These are phyloP conservation scores for Alternaria brassicae DNA, from an alignment of 2,329 filamentous ascomycete genomes.

Conservation along the genomic window DNA sequence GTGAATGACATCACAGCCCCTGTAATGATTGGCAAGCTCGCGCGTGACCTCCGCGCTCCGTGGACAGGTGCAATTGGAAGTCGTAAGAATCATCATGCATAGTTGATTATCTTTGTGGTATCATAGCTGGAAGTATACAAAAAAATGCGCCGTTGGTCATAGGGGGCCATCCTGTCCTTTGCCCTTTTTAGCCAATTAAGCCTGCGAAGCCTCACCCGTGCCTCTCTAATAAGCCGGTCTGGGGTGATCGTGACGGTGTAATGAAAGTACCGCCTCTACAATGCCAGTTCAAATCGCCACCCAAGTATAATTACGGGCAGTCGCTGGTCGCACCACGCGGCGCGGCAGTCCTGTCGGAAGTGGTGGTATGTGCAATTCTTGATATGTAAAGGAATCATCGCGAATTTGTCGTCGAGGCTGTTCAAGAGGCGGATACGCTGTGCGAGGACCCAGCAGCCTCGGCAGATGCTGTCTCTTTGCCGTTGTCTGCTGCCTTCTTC, in stretches of 20 bases:
- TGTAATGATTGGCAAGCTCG: neutral
- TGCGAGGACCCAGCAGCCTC: conserved; percentile 35
- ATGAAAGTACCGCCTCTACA: conserved; percentile 11
- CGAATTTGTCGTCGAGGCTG: neutral
- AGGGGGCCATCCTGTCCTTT: neutral
- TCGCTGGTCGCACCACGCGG: conserved; percentile 4
- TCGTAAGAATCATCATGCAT: conserved; percentile 18
- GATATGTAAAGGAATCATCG: neutral
- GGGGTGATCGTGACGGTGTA: conserved; percentile 11
- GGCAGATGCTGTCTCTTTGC: conserved; percentile 38
- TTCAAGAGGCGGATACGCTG: conserved; percentile 25
- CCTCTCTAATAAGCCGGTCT: conserved; percentile 18
- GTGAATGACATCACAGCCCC: conserved; percentile 34
- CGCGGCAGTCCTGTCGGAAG: conserved; percentile 31
- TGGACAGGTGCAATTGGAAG: neutral
- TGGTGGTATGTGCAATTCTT: conserved; percentile 6
- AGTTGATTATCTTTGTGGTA: conserved; percentile 38
- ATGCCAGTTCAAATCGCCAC: conserved; percentile 11
- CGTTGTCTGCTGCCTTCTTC: conserved; percentile 46
- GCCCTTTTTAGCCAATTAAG: conserved; percentile 15
- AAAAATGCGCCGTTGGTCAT: conserved; percentile 12
- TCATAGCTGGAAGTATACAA: conserved; percentile 31
- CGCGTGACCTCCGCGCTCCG: neutral
- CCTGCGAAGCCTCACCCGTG: conserved; percentile 31
- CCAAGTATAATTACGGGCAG: conserved; percentile 4